Evolutionary conservation across 805 yeast species (phyloP), one percentile per base, ranked within the genome.

Genomic region (Millerago galiae): DNA sequence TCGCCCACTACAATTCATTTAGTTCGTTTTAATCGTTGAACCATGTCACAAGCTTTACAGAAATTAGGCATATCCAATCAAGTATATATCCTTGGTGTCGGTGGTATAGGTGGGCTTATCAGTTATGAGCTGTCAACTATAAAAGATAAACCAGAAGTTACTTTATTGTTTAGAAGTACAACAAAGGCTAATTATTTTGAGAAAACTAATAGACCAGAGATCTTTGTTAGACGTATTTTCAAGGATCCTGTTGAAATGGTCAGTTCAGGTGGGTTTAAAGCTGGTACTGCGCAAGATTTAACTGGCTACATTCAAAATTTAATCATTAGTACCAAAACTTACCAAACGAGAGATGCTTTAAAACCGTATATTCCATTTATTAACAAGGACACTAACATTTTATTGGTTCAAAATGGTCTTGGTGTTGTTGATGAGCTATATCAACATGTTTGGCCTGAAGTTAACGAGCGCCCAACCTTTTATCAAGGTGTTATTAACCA

Each of bases 371-470:
- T 77, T 16, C 68, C 72, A 2, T 63, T 63, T 42, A 69, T 91
- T 25, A 60, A 63, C 25, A 55, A 65, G 2, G 57, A 68, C 3
- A 77, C 95, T 2, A 82, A 79, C 46, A 63, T 90, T 11, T 55
- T 91, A 31, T 61, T 93, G 17, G 62, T 91, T 7, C 98, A 93
- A 52, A 93, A 93, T 59, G 99, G 99, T 1, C 71, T 89, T 69
- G 98, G 98, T 9, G 80, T 84, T 17, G 66, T 75, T 7, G 84
- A 83, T 10, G 68, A 71, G 34, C 56, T 89, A 28, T 63, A 67
- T 13, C 63, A 67, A 3, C 56, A 63, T 17, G 62, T 79, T 4
- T 85, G 93, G 83, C 79, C 82, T 1, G 54, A 61, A 1, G 41
- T 47, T 2, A 51, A 52, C 0, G 34, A 45, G 0, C 61, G 78